Conservation (phyloP, 495 filamentous ascomycete genomes). For the Pyrenopolyporus hunteri region DNA sequence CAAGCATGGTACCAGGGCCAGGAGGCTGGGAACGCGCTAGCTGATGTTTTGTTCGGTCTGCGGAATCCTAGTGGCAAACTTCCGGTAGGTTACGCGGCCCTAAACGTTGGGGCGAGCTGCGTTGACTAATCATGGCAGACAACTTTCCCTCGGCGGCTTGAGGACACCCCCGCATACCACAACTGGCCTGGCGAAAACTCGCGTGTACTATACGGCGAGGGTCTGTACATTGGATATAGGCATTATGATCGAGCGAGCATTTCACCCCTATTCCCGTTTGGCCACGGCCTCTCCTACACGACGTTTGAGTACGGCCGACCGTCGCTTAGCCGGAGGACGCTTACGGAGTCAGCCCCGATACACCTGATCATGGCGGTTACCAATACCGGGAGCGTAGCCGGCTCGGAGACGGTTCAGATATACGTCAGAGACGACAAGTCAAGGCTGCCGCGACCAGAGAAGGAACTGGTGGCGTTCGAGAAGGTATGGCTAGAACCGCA, state of each 20-base stretch:
- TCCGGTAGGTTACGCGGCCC: slow-evolving; percentile 56
- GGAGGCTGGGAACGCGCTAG: slow-evolving; percentile 86
- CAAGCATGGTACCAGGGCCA: slow-evolving; percentile 85
- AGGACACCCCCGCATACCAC: slow-evolving; percentile 82
- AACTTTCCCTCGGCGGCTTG: slow-evolving; percentile 71
- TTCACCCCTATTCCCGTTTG: slow-evolving; percentile 76
- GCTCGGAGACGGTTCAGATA: slow-evolving; percentile 80
- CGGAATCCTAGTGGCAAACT: slow-evolving; percentile 86
- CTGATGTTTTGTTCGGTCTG: slow-evolving; percentile 84
- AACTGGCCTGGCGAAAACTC: slow-evolving; percentile 85
- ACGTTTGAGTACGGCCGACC: slow-evolving; percentile 73
- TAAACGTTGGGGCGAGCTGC: background rate
- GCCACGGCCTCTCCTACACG: slow-evolving; percentile 84
- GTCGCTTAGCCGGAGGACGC: slow-evolving; percentile 53
- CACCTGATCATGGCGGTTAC: slow-evolving; percentile 68
- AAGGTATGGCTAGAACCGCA: slow-evolving; percentile 75
- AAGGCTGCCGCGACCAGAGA: slow-evolving; percentile 68
- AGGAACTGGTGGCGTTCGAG: slow-evolving; percentile 80
- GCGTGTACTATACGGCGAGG: slow-evolving; percentile 82
- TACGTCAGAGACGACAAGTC: slow-evolving; percentile 68
- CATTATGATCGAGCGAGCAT: slow-evolving; percentile 77
- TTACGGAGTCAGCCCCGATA: slow-evolving; percentile 61
- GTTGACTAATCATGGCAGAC: slow-evolving; percentile 49
- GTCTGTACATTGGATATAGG: slow-evolving; percentile 81
- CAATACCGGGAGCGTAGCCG: slow-evolving; percentile 68